Conservation (phyloP, 2,329 filamentous ascomycete genomes). For the Sporothrix protearum region DNA sequence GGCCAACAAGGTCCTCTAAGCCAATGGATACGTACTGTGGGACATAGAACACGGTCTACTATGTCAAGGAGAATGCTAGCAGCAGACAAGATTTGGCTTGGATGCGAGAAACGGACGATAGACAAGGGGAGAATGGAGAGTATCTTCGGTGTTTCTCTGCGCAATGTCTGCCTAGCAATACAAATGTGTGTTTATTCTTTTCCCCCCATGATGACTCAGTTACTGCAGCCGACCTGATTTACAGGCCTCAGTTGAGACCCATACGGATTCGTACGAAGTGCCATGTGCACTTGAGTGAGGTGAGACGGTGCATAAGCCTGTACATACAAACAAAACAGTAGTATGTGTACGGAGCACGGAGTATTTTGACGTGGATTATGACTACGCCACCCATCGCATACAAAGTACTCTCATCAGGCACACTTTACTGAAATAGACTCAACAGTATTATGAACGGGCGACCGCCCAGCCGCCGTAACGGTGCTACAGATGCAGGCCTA, state of each 20-base stretch:
- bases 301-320: too few relatives aligned
- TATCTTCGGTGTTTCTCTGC: too few relatives aligned
- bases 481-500: too few relatives aligned
- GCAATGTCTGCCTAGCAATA: too few relatives aligned
- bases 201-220: background rate
- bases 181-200: background rate
- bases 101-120: background rate
- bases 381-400: background rate
- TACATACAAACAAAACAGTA: too few relatives aligned
- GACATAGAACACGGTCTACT: background rate
- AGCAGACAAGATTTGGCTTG: background rate
- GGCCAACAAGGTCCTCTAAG: conserved; percentile 48
- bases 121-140: background rate
- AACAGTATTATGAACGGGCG: too few relatives aligned
- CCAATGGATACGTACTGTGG: background rate
- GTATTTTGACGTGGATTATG: too few relatives aligned
- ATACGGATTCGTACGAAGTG: too few relatives aligned
- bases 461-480: too few relatives aligned
- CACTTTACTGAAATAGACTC: background rate
- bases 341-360: too few relatives aligned
- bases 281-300: too few relatives aligned
- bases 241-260: background rate
- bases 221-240: background rate
- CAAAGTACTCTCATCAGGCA: background rate
- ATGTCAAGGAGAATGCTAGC: background rate